These are phyloP conservation scores for Boletellus sp. DNA, from an alignment of 1,284 basidiomycete genomes.

Conservation along the genomic window DNA sequence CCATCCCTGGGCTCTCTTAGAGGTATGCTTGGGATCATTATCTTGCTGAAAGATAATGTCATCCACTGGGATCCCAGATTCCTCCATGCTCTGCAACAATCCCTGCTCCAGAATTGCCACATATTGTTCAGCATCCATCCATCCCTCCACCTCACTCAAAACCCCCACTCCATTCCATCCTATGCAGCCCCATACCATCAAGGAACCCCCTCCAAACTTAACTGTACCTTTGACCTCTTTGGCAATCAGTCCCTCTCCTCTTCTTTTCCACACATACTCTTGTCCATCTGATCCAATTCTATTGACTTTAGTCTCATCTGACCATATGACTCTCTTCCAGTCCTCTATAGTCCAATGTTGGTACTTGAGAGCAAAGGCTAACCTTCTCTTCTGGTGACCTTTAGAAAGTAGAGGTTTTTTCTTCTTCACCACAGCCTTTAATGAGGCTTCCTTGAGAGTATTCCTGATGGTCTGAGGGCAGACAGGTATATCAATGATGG, in stretches of 20 bases:
- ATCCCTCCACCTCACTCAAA: neutral
- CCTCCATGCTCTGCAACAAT: neutral
- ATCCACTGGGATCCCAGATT: neutral
- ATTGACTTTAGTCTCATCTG: no score
- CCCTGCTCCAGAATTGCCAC: neutral
- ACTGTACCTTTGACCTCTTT: no score
- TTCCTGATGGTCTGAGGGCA: neutral
- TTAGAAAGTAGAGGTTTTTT: neutral
- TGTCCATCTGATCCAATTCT: neutral
- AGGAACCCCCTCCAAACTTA: neutral
- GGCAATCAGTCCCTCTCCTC: no score
- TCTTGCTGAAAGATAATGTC: neutral
- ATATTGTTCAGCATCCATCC: constrained; percentile 2
- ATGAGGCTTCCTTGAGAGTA: neutral
- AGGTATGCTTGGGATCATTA: neutral
- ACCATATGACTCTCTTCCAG: no score
- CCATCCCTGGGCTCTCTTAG: neutral
- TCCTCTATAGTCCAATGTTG: no score
- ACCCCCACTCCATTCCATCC: neutral
- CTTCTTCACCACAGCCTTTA: constrained; percentile 2
- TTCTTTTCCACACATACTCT: neutral
- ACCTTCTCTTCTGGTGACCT: neutral
- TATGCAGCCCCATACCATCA: neutral
- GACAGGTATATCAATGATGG: neutral
- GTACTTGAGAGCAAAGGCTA: no score